Conservation (phyloP, 2,329 filamentous ascomycete genomes). For the Penicillium sclerotiorum region DNA sequence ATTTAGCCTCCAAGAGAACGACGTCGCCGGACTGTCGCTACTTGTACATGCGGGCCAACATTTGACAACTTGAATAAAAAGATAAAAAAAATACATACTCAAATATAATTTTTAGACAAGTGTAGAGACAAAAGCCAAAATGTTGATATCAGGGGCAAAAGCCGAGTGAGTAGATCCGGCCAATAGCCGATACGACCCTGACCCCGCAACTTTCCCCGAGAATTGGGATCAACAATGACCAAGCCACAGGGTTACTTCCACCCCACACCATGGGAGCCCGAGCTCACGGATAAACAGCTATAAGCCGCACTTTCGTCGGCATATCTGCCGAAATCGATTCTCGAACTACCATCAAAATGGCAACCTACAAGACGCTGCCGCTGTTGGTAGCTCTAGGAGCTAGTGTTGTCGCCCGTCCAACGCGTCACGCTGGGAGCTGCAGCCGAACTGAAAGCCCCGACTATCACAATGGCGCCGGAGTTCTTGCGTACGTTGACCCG, state of each 20-base stretch:
- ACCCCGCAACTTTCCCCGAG: background rate
- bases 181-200: background rate
- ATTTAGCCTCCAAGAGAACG: too few relatives aligned
- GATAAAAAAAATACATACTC: too few relatives aligned
- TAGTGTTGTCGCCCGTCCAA: slow-evolving; percentile 1
- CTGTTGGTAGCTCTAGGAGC: background rate
- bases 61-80: too few relatives aligned
- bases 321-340: background rate
- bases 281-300: background rate
- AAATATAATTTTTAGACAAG: too few relatives aligned
- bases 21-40: too few relatives aligned
- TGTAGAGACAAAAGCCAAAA: too few relatives aligned
- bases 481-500: slow-evolving; percentile 24
- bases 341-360: background rate
- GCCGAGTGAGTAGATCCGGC: background rate
- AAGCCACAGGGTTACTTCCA: slow-evolving; percentile 2
- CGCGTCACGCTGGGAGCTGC: background rate
- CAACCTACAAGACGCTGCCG: background rate
- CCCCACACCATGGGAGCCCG: background rate
- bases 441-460: background rate
- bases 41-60: too few relatives aligned
- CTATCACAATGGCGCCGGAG: slow-evolving; percentile 15
- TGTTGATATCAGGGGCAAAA: too few relatives aligned
- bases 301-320: background rate
- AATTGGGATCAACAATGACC: background rate